phyloP scores from a whole-genome alignment of 306 rosid species.

The Citrullus colocynthis region DNA sequence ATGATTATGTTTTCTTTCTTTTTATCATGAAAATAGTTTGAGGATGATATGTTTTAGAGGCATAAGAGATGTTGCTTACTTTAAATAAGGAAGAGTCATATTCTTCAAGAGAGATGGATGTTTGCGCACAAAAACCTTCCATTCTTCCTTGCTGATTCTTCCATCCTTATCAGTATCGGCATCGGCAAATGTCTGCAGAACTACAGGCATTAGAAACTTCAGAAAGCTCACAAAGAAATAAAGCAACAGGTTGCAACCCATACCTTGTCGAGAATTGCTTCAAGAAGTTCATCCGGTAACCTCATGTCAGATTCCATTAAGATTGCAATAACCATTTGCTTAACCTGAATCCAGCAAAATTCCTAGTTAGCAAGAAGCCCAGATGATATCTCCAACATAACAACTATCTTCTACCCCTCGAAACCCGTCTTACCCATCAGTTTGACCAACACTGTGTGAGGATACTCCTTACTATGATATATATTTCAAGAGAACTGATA shows the following conservation, averaged over 20 bases:
- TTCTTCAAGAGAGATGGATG: conserved; percentile 55
- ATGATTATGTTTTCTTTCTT: not conserved
- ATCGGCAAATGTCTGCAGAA: conserved; percentile 55
- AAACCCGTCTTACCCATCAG: not conserved
- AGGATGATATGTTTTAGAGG: not conserved
- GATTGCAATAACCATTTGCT: conserved; percentile 72
- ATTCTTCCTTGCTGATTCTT: conserved; percentile 57
- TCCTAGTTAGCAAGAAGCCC: conserved; percentile 1
- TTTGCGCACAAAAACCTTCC: conserved; percentile 49
- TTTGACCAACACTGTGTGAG: not conserved
- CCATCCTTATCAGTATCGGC: conserved; percentile 67
- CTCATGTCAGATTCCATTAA: conserved; percentile 50
- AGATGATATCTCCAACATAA: not conserved
- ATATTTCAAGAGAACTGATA: too few relatives aligned
- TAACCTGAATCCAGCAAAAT: conserved; percentile 41
- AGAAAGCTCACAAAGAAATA: not conserved
- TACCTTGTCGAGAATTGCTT: conserved; percentile 61
- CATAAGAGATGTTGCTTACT: conserved; percentile 27
- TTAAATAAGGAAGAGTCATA: conserved; percentile 87
- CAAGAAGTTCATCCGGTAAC: conserved; percentile 63
- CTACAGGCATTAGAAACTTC: not conserved
- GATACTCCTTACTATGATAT: too few relatives aligned
- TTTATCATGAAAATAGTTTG: not conserved
- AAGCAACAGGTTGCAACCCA: conserved; percentile 1
- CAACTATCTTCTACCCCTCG: not conserved